Conservation (phyloP, 495 filamentous ascomycete species). For the Parathielavia appendiculata region DNA sequence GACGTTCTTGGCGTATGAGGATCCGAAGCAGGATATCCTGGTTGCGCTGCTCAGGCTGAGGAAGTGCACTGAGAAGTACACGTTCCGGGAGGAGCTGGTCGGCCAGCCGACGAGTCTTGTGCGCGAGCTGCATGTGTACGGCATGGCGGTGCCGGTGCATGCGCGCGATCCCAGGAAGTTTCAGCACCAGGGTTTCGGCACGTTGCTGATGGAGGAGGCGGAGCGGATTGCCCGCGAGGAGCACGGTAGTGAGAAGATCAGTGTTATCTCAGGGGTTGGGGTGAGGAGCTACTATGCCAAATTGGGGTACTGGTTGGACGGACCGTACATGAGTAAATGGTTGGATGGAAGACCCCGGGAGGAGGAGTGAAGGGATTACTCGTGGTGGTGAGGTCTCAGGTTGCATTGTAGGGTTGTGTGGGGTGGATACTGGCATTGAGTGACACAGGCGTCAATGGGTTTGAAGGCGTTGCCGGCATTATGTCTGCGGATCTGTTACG, state of each 20-base stretch:
- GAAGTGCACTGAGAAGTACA: conserved; percentile 84
- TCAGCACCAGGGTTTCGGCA: conserved; percentile 97
- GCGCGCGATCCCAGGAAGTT: conserved; percentile 91
- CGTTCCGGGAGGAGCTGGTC: conserved; percentile 81
- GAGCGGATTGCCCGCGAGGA: conserved; percentile 91
- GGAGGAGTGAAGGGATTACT: conserved; percentile 14
- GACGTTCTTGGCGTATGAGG: conserved; percentile 95
- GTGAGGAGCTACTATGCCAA: conserved; percentile 91
- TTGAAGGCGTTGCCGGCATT: not conserved
- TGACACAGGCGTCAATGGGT: not conserved
- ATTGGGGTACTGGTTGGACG: conserved; percentile 87
- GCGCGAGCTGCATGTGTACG: conserved; percentile 93
- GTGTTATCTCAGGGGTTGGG: conserved; percentile 91
- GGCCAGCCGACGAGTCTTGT: conserved; percentile 87
- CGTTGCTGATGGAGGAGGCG: conserved; percentile 94
- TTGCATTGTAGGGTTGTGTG: not conserved
- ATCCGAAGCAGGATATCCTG: conserved; percentile 96
- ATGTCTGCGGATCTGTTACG: not conserved
- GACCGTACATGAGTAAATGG: conserved; percentile 82
- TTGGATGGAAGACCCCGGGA: conserved; percentile 40
- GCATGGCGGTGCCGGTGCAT: conserved; percentile 90
- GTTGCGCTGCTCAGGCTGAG: conserved; percentile 86
- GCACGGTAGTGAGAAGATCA: conserved; percentile 88
- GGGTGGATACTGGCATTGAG: not conserved
- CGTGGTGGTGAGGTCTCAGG: not conserved